Conservation (phyloP, 148 eudicot genomes). For the Talinum fruticosum region DNA sequence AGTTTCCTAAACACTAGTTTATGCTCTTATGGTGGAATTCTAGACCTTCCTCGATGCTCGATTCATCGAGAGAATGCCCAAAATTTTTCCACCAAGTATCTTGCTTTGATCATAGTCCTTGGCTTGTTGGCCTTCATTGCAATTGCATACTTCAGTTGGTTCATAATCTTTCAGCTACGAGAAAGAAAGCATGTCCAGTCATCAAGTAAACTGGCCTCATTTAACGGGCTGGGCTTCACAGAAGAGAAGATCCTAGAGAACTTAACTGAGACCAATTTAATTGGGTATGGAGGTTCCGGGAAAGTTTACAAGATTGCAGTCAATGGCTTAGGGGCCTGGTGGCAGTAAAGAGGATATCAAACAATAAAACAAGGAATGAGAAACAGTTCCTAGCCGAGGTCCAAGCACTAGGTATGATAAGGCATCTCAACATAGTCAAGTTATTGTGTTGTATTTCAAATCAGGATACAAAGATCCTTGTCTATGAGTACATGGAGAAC, state of each 20-base stretch:
- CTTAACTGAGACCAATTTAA: slow-evolving; percentile 45
- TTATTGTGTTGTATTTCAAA: slow-evolving; percentile 67
- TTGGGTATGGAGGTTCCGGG: slow-evolving; percentile 72
- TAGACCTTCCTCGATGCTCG: slow-evolving; percentile 40
- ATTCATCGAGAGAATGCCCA: slow-evolving; percentile 7
- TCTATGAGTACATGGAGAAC: slow-evolving; percentile 74
- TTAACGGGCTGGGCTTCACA: slow-evolving; percentile 47
- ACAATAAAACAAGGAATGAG: slow-evolving; percentile 37
- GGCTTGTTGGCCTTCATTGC: slow-evolving; percentile 25
- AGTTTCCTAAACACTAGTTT: slow-evolving; percentile 56
- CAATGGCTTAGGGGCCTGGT: slow-evolving; percentile 28
- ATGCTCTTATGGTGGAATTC: slow-evolving; percentile 36
- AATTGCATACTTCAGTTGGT: slow-evolving; percentile 23
- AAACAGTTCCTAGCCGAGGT: slow-evolving; percentile 67
- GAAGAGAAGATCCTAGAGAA: slow-evolving; percentile 38
- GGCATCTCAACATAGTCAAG: slow-evolving; percentile 68
- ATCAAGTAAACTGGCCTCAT: slow-evolving; percentile 51
- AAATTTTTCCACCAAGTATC: slow-evolving; percentile 25
- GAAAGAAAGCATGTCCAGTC: slow-evolving; percentile 31
- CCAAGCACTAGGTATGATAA: slow-evolving; percentile 45
- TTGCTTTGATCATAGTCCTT: slow-evolving; percentile 39
- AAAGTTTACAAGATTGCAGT: slow-evolving; percentile 43
- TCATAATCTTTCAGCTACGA: slow-evolving; percentile 21
- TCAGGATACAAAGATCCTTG: slow-evolving; percentile 52
- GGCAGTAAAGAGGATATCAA: slow-evolving; percentile 62